Base-by-base conservation (phyloP, 129 eudicot genomes). In the Pulicaria dysenterica region DNA sequence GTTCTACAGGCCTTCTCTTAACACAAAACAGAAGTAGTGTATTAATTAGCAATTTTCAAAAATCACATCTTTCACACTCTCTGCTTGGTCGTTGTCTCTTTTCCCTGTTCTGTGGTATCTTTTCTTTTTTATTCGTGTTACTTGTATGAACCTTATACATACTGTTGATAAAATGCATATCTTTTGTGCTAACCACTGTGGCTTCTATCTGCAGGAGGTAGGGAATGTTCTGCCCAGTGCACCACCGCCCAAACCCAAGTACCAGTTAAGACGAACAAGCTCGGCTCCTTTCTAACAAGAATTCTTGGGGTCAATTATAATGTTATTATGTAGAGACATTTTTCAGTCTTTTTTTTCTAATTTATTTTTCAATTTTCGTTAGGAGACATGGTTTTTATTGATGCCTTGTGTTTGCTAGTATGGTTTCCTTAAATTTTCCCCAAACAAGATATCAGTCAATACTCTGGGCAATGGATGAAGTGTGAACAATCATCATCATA, bases 211-310 rank as follows among this genome's bases (percentile, higher is more conserved):
- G 80, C 84, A 89, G 96, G 89, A 86, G 74, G 63, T 74, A 51
- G 87, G 83, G 73, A 80, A 81, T 64, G 77, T 69, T 43, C 70
- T 89, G 85, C 85, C 96, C 3, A 50, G 62, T 50, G 67, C 84
- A 67, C 85, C 83, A 4, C 85, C 81, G 19, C 89, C 89, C 5
- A 82, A 86, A 74, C 87, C 88, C 8, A 89, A 79, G 81, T 83
- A 79, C 64, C 87, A 81, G 80, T 91, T 89, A 3, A 85, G 91
- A 50, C 66, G 96, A 75, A 86, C 92, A 58, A 84, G 81, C 78
- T 89, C 89, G 47, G 84, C 87, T 15, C 74, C 85, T 58, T 58
- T 85, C 76, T 88, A 73, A 72, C 71, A 73, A 41, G 31, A 72
- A 9, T 24, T 67, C 42, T 45, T 34, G 12, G n/a, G 38, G 36